These are phyloP conservation scores for Tarenaya hassleriana DNA, from an alignment of 345 rosid species.

Conservation along the genomic window DNA sequence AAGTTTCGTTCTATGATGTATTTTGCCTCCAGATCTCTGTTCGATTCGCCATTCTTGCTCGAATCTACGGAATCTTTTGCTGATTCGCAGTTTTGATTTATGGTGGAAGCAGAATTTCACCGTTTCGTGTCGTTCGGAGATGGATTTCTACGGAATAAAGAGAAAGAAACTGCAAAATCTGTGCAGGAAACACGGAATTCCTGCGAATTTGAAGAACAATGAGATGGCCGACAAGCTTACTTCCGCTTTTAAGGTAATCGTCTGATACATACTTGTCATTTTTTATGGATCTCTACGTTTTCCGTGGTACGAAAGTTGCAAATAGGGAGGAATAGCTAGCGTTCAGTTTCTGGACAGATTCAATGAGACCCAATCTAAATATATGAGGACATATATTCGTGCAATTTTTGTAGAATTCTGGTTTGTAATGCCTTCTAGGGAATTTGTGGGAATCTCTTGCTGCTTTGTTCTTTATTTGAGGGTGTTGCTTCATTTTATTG, in stretches of 20 bases:
- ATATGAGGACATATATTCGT: too few species aligned
- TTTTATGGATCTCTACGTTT: neutral
- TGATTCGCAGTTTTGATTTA: neutral
- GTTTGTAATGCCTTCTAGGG: too few species aligned
- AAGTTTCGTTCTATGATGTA: too few species aligned
- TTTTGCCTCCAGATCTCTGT: neutral
- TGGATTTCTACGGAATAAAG: constrained; percentile 45
- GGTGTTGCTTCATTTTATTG: too few species aligned
- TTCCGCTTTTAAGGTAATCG: constrained; percentile 33
- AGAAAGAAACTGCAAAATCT: constrained; percentile 50
- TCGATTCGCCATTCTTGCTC: neutral
- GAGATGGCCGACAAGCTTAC: constrained; percentile 49
- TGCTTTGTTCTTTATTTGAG: too few species aligned
- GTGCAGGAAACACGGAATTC: constrained; percentile 55
- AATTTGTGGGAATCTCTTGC: neutral
- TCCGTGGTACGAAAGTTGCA: neutral
- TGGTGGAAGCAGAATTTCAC: constrained; percentile 10
- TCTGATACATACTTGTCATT: neutral
- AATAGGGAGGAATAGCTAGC: neutral
- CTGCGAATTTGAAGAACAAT: constrained; percentile 44
- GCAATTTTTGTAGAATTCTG: too few species aligned
- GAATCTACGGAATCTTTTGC: neutral
- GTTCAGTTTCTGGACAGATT: too few species aligned
- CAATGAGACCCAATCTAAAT: too few species aligned
- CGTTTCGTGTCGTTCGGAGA: neutral